phyloP scores from a whole-genome alignment of 441 rosid genomes.

The Aquilaria agallochum region DNA sequence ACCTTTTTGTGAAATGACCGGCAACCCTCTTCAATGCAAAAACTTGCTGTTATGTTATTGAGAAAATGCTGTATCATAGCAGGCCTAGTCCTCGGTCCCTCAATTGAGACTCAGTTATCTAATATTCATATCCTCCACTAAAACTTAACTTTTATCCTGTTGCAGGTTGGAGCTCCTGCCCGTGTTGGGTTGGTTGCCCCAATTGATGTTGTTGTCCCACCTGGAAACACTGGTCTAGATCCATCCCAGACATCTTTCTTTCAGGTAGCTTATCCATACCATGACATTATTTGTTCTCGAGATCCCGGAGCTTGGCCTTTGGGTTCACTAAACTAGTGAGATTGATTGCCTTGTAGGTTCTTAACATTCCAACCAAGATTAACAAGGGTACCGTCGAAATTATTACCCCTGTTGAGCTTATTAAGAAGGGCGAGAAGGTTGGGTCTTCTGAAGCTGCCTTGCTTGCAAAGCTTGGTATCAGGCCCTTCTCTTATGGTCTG shows the following conservation, averaged over 20 bases:
- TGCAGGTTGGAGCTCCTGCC: constrained; percentile 97
- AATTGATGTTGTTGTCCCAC: constrained; percentile 90
- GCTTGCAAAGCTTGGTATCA: constrained; percentile 72
- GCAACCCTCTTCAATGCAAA: too few species aligned
- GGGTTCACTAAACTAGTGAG: too few species aligned
- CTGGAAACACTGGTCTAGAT: constrained; percentile 95
- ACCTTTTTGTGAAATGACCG: too few species aligned
- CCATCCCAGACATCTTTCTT: constrained; percentile 97
- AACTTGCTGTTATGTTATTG: too few species aligned
- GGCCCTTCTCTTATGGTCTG: constrained; percentile 55
- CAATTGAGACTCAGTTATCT: constrained; percentile 1
- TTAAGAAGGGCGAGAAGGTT: constrained; percentile 87
- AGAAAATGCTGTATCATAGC: too few species aligned
- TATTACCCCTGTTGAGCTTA: constrained; percentile 55
- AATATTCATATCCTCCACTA: background rate
- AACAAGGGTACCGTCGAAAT: constrained; percentile 97
- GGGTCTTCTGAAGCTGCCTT: constrained; percentile 92
- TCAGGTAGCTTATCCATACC: constrained; percentile 27
- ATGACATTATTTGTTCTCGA: too few species aligned
- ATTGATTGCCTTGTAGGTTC: constrained; percentile 36
- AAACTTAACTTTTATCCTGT: background rate
- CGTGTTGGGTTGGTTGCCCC: constrained; percentile 98
- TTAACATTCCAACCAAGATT: constrained; percentile 95
- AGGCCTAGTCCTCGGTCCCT: background rate
- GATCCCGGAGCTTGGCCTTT: too few species aligned